These are phyloP conservation scores for Chlamydomonas sphaeroides DNA, from an alignment of 139 green algal species.

Conservation along the genomic window DNA sequence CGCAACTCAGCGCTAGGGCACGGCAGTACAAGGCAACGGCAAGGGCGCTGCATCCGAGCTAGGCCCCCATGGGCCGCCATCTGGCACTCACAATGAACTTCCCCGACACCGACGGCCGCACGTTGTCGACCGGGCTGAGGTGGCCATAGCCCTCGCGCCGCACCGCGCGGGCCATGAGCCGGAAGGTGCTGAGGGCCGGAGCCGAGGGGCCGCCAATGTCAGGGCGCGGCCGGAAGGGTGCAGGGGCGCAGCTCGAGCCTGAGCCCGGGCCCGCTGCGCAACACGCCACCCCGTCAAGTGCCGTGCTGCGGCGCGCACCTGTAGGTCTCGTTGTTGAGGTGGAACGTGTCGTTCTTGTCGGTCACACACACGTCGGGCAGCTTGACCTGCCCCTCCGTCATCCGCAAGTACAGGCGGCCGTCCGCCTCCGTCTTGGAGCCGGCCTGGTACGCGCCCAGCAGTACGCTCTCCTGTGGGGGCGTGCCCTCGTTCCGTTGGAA, in stretches of 20 bases:
- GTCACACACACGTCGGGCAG: conserved; percentile 62
- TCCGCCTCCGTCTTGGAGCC: conserved; percentile 26
- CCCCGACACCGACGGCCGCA: conserved; percentile 51
- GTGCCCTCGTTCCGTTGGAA: too few species aligned
- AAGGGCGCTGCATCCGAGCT: too few species aligned
- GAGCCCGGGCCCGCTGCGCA: too few species aligned
- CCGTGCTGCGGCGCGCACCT: too few species aligned
- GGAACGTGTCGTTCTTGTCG: conserved; percentile 69
- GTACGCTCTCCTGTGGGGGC: conserved; percentile 23
- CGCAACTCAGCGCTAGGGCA: background rate
- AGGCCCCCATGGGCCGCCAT: too few species aligned
- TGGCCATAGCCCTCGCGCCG: conserved; percentile 49
- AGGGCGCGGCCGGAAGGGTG: too few species aligned
- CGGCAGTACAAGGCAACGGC: too few species aligned
- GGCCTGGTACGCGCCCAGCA: conserved; percentile 38
- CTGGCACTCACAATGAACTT: conserved; percentile 68
- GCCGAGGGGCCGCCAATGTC: too few species aligned
- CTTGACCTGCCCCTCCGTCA: conserved; percentile 55
- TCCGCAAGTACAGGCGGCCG: conserved; percentile 18
- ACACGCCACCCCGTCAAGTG: too few species aligned
- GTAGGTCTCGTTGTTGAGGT: conserved; percentile 54
- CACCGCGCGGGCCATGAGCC: conserved; percentile 54
- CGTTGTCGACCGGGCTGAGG: conserved; percentile 37
- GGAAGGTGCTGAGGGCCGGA: conserved; percentile 55
- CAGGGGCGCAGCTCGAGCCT: too few species aligned